Conservation (phyloP, 805 yeast species). For the Torulaspora franciscae region DNA sequence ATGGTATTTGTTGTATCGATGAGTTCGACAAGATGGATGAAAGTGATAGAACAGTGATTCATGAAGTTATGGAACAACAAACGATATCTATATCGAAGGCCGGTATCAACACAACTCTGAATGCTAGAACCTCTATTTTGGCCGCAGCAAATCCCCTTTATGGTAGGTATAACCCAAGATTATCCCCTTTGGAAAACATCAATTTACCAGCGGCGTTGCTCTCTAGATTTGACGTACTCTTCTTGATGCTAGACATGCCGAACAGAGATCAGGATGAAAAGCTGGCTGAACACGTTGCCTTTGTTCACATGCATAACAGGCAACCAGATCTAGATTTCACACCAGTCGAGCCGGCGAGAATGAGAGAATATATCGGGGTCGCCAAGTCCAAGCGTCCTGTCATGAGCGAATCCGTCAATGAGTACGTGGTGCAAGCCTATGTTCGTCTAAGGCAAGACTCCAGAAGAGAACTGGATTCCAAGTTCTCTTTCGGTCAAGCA, state of each 20-base stretch:
- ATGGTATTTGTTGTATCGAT: conserved; percentile 97
- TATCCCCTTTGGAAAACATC: conserved; percentile 92
- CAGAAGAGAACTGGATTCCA: conserved; percentile 67
- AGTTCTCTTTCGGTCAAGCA: conserved; percentile 78
- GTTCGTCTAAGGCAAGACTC: conserved; percentile 91
- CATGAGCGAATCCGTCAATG: conserved; percentile 77
- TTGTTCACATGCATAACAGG: conserved; percentile 86
- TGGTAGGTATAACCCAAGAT: conserved; percentile 85
- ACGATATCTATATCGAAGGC: conserved; percentile 97
- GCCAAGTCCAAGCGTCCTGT: conserved; percentile 85
- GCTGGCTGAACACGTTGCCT: conserved; percentile 90
- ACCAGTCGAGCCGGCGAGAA: conserved; percentile 72
- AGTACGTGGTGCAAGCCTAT: conserved; percentile 78
- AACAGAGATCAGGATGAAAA: conserved; percentile 72
- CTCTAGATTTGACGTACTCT: conserved; percentile 90
- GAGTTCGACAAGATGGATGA: conserved; percentile 99
- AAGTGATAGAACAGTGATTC: conserved; percentile 92
- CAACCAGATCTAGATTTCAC: conserved; percentile 76
- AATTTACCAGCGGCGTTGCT: conserved; percentile 93
- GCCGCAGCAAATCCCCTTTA: conserved; percentile 99
- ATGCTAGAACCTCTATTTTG: conserved; percentile 89
- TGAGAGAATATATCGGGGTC: conserved; percentile 81
- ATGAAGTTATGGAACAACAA: conserved; percentile 99
- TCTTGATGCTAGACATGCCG: conserved; percentile 81
- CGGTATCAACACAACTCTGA: conserved; percentile 91